Conservation (phyloP, 1,139 yeast genomes). For the Hanseniaspora sp. region DNA sequence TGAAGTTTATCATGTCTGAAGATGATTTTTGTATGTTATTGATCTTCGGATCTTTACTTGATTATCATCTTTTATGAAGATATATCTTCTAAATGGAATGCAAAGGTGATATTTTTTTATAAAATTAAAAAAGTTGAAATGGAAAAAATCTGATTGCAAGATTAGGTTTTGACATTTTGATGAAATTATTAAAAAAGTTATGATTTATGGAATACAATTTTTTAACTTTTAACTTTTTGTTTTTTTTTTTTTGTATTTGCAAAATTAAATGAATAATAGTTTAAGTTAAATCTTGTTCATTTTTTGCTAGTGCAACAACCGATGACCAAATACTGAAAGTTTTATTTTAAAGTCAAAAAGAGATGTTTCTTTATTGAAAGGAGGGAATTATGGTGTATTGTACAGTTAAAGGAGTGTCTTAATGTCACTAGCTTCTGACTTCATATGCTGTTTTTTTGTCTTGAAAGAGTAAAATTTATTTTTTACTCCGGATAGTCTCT, state of each 20-base stretch:
- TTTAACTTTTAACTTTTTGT: not conserved
- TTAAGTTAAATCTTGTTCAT: constrained; percentile 4
- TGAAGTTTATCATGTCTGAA: constrained; percentile 8
- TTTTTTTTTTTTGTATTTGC: not conserved
- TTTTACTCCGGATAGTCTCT: not conserved
- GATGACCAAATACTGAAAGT: constrained; percentile 13
- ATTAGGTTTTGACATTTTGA: not conserved
- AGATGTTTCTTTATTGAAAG: not conserved
- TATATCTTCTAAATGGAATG: constrained; percentile 15
- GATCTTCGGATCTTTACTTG: constrained; percentile 14
- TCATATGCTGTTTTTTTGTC: not conserved
- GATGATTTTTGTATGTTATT: constrained; percentile 15
- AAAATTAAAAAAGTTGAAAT: constrained; percentile 1
- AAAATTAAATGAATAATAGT: not conserved
- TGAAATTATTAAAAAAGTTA: constrained; percentile 13
- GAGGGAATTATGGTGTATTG: not conserved
- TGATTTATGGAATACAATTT: constrained; percentile 15
- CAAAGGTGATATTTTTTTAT: constrained; percentile 14
- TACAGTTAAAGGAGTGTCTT: not conserved
- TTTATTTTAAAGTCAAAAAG: not conserved
- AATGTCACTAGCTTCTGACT: not conserved
- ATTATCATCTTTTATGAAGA: constrained; percentile 10
- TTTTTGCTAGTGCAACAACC: constrained; percentile 2
- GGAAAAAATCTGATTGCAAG: not conserved
- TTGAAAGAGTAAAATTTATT: not conserved